These are phyloP conservation scores for Suhomyces atakaporum DNA, from an alignment of 1,139 yeast species.

Conservation along the genomic window DNA sequence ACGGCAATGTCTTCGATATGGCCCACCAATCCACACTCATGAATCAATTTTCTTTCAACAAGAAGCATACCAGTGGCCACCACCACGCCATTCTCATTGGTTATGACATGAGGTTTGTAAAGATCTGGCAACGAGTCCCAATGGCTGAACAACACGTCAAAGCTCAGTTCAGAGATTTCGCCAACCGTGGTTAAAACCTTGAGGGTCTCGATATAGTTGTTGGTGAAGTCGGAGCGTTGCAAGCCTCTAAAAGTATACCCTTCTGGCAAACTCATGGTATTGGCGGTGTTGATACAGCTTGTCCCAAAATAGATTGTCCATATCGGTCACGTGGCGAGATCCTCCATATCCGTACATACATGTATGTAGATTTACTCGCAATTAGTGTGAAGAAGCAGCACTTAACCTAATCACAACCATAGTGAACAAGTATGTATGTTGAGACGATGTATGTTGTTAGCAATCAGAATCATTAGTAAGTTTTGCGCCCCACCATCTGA, in stretches of 20 bases:
- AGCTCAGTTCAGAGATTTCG: slow-evolving; percentile 44
- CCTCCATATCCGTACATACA: background rate
- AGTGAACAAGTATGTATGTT: too few species aligned
- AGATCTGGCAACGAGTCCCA: slow-evolving; percentile 50
- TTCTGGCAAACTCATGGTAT: slow-evolving; percentile 40
- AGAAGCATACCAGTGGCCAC: slow-evolving; percentile 52
- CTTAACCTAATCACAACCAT: too few species aligned
- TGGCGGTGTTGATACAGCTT: slow-evolving; percentile 1
- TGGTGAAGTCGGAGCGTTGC: slow-evolving; percentile 44
- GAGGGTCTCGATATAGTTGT: slow-evolving; percentile 53
- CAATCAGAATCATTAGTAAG: too few species aligned
- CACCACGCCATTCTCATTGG: slow-evolving; percentile 47
- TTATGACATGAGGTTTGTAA: slow-evolving; percentile 64
- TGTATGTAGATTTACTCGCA: too few species aligned
- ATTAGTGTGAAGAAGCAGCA: too few species aligned
- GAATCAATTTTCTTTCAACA: slow-evolving; percentile 67
- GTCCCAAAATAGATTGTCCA: slow-evolving; percentile 6
- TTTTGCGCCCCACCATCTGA: too few species aligned
- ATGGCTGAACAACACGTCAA: slow-evolving; percentile 42
- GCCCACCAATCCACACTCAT: slow-evolving; percentile 82
- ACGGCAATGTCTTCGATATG: slow-evolving; percentile 97
- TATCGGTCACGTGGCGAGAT: background rate
- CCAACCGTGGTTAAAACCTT: slow-evolving; percentile 68
- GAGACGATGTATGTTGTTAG: too few species aligned
- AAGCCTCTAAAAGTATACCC: slow-evolving; percentile 58